Evolutionary conservation across 371 early-diverging fungal genomes (phyloP), one percentile per base, ranked within the genome.

Genomic region (Syncephalis plumigaleata): DNA sequence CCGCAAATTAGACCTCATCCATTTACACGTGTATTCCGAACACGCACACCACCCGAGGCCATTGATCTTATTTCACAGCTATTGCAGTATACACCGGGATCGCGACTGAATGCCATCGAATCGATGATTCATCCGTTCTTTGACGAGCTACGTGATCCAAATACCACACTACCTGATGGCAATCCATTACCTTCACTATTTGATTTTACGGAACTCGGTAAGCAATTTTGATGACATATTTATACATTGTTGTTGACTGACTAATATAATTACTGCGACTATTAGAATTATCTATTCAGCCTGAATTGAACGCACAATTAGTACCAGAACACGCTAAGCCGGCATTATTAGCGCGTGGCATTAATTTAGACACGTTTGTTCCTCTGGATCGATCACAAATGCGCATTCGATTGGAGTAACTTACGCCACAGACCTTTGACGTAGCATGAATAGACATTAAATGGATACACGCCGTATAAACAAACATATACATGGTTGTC

Each of bases 101-200:
- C 73, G 37, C 79, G 99, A 36, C 68, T 89, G 48, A 87, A 91
- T 16, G 89, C 99, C 15, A 75, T 89, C 54, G 87, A 94, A 60
- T 89, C 96, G 9, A 77, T 99, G 79, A 66, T 80, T 17, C 89
- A 95, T 59, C 83, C 84, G 37, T 98, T 94, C 75, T 99, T 99
- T 73, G 89, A 94, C 63, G 91, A 91, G 60, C 67, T 96, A 55
- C 76, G 94, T 50, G 62, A 77, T 18, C 88, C 89, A 13, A 80
- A 75, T 44, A 84, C 85, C 11, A 68, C 60, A 49, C 64, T 92
- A 58, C 66, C 79, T 36, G 84, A 73, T 49, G 91, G 87, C 47
- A 75, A 75, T 52, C 78, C 78, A 9, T 61, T 94, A 20, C 97
- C 97, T 0, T 66, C 70, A 52, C 68, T 96, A 47, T 94, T 96